phyloP scores from a whole-genome alignment of 2,329 filamentous ascomycete genomes.

The Epichloe typhina region DNA sequence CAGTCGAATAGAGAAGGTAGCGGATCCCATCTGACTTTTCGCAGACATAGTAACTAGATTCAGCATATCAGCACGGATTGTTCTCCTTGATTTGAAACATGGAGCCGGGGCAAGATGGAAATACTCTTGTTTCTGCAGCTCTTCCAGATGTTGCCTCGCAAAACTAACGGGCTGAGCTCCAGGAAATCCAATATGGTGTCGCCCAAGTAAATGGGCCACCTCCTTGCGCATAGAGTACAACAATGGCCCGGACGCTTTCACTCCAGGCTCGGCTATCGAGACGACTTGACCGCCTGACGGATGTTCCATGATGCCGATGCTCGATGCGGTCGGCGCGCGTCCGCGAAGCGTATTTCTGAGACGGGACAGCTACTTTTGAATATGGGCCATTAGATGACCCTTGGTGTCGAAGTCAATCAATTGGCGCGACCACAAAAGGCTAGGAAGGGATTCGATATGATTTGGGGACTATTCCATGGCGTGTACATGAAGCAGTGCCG shows the following conservation, averaged over 20 bases:
- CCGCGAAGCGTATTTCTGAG: not conserved
- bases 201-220: conserved; percentile 62
- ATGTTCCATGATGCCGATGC: conserved; percentile 16
- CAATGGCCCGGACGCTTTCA: conserved; percentile 50
- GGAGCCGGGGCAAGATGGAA: conserved; percentile 11
- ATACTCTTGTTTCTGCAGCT: conserved; percentile 66
- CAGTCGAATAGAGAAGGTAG: conserved; percentile 82
- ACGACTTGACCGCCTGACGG: conserved; percentile 24
- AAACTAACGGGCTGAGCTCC: conserved; percentile 94
- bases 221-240: conserved; percentile 52
- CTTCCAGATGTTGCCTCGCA: conserved; percentile 64
- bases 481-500: not conserved
- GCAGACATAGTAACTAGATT: conserved; percentile 81
- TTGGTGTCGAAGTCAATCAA: not conserved
- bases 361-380: not conserved
- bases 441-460: not conserved
- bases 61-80: conserved; percentile 5
- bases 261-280: conserved; percentile 47
- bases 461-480: not conserved
- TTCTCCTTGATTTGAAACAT: not conserved
- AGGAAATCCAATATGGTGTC: conserved; percentile 59
- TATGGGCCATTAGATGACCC: not conserved
- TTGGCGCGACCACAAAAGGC: not conserved
- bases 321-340: not conserved
- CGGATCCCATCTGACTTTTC: conserved; percentile 96